Base-by-base conservation (phyloP, 1,284 basidiomycete species). In the Cutaneotrichosporon curvatum region DNA sequence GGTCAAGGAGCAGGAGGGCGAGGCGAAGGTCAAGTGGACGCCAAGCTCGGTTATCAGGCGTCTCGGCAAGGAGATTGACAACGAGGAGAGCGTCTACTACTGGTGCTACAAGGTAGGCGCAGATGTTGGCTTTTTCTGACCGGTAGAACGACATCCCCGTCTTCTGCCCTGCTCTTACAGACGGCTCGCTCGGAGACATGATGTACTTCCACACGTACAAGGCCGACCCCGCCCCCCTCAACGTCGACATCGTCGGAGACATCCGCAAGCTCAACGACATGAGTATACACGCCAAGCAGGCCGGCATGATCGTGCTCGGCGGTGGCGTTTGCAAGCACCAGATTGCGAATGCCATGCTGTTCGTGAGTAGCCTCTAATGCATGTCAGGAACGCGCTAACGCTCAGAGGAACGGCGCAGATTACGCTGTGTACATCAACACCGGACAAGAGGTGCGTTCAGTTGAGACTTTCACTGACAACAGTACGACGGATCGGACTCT, bases 251-350 rank as follows among this genome's bases (percentile, higher is more conserved):
- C 53, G 94, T 97, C 11, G 80, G 81, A 57, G 95, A 99, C 67
- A 97, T 98, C 49, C 83, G 94, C 36, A 76, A 81, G 21, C 74
- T 98, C 33, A 98, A 99, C 71, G 92, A 98, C 68, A 75, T 89
- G 22, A 83, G 87, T 12, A 80, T 96, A 49, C 84, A 81, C 58
- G 84, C 91, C 25, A 83, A 81, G 56, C 94, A 92, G 71, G 95
- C 95, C 5, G 95, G 95, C 3, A 98, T 98, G 89, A 92, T 98
- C 61, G 84, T 99, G 47, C 80, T 98, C 7, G 95, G 95, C 12
- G 95, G 95, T 14, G 95, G 95, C 2, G 94, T 99, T 8, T 97
- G 94, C 77, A 99, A 98, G 72, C 95, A 98, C 68, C 95, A 98
- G 67, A 96, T 99, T 49, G 92, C 92, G 15, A 99, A 99, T 64